Percentiles rank a stretch among this genome's conserved stretches.
Evolutionary conservation across 148 eudicot species (phyloP).

Genomic region (Rhododendron simsii): DNA sequence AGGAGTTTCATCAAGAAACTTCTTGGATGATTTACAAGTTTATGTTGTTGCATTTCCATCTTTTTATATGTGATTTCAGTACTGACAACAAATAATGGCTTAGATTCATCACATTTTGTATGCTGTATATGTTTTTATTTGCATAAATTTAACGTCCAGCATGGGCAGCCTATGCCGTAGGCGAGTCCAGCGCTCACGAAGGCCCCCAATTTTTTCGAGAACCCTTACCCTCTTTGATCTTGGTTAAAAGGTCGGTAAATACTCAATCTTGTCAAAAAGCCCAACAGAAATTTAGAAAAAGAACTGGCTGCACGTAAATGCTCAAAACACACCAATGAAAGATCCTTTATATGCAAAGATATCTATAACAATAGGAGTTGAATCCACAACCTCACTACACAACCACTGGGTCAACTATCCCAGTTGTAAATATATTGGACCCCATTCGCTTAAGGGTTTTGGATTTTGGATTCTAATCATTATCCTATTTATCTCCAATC

Average conservation of each 20-base stretch:
- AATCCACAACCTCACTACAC: neutral
- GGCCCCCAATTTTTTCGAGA: neutral
- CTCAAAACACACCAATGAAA: neutral
- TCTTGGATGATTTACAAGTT: neutral
- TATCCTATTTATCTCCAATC: too few species aligned
- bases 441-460: too few species aligned
- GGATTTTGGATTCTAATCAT: too few species aligned
- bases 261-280: neutral
- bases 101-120: neutral
- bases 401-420: neutral
- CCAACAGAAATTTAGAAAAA: neutral
- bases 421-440: neutral
- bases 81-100: neutral
- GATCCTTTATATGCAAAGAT: neutral
- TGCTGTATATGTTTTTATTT: constrained; percentile 1
- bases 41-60: constrained; percentile 8
- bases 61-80: neutral
- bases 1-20: neutral
- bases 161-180: neutral
- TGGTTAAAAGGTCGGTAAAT: neutral
- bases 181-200: neutral
- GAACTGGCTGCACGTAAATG: neutral
- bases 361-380: neutral
- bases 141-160: neutral
- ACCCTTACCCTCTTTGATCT: neutral